Base-by-base conservation (phyloP, 345 rosid species). In the Carallia pectinifolia region DNA sequence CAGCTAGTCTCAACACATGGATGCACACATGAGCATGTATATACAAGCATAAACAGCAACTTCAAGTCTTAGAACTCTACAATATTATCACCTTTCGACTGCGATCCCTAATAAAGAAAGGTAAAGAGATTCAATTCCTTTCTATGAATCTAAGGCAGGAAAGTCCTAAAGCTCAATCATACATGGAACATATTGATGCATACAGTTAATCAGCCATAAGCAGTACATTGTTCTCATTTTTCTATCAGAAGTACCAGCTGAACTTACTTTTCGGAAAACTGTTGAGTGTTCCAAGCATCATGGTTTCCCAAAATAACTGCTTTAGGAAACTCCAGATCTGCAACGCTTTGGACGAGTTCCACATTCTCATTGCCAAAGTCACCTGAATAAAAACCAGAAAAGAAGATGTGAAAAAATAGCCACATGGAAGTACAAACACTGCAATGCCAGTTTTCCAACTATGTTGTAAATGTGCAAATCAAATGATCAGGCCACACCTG, bases 311-410 rank as follows among this genome's bases (percentile, higher is more conserved):
- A 78, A 64, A 89, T 85, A 64, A 83, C 89, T 70, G 91, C 94
- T 83, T 90, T 90, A 33, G 90, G 82, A 77, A 89, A 83, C 55
- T 84, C 53, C 62, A 90, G 87, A 62, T 74, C 80, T 0, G 93
- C 88, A 63, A 90, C 81, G 56, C 84, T 85, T 65, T 80, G 87
- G 52, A 90, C 97, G 9, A 90, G 81, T 65, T 88, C 79, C 7
- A 85, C 90, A 69, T 90, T 84, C 82, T 86, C 93, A 64, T 90
- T 76, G 37, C 93, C 98, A 78, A 89, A 90, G 85, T 93, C 98
- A 85, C 98, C 98, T 92, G 76, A 66, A 74, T 17, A 62, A 40
- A 65, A 54, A 53, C 18, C n/a, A 53, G 6, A 13, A 66, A 39
- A 52, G 67, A 33, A 56, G n/a, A 69, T 48, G 27, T 33, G 31